Evolutionary conservation across 768 basidiomycete species (phyloP).

Genomic region (Coprinellus aureogranulatus): DNA sequence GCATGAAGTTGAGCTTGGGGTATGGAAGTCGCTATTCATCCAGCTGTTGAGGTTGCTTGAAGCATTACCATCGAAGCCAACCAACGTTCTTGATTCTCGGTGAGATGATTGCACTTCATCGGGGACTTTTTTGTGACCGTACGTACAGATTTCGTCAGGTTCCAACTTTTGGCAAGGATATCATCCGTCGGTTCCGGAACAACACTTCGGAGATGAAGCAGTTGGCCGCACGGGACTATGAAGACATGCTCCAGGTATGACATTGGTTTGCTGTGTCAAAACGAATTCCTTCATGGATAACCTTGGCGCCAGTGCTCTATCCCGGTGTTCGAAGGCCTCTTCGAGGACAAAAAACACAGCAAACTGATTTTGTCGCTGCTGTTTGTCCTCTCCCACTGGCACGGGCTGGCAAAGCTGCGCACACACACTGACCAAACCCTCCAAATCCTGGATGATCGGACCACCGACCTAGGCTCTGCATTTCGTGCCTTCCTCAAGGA

Average conservation of each 20-base stretch:
- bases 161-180: slow-evolving; percentile 31
- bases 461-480: neutral
- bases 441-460: neutral
- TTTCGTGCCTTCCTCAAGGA: neutral
- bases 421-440: neutral
- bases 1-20: slow-evolving; percentile 39
- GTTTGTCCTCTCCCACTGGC: slow-evolving; percentile 4
- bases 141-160: too few species aligned
- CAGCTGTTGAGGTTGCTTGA: neutral
- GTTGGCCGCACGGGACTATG: slow-evolving; percentile 32
- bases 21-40: slow-evolving; percentile 30
- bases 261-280: slow-evolving; percentile 5
- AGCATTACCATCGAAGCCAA: neutral
- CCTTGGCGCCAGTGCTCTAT: slow-evolving; percentile 24
- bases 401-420: neutral
- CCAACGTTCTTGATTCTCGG: neutral
- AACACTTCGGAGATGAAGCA: slow-evolving; percentile 31
- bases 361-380: neutral
- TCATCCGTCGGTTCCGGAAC: slow-evolving; percentile 26
- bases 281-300: too few species aligned
- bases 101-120: neutral
- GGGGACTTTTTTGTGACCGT: neutral
- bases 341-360: slow-evolving; percentile 12
- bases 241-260: slow-evolving; percentile 28
- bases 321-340: slow-evolving; percentile 33